Percentiles rank a stretch among this genome's conserved stretches.
phyloP scores from a whole-genome alignment of 2,329 filamentous ascomycete genomes.

The Diplodia scrobiculata region DNA sequence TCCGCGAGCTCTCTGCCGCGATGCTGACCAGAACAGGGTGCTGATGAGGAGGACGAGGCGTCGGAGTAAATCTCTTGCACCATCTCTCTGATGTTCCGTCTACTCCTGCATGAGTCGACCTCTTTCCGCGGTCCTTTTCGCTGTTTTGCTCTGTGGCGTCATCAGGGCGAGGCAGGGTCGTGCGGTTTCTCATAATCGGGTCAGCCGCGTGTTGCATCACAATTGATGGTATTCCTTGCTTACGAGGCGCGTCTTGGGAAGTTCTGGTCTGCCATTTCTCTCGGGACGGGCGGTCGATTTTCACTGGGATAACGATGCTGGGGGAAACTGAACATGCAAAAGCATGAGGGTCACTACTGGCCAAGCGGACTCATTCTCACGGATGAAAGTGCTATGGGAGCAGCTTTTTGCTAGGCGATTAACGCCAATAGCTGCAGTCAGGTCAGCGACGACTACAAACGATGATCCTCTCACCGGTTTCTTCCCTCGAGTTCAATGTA shows the following conservation, averaged over 20 bases:
- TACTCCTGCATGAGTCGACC: conserved; percentile 15
- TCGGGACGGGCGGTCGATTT: conserved; percentile 21
- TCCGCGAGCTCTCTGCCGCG: neutral
- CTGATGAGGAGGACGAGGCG: conserved; percentile 44
- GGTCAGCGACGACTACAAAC: conserved; percentile 11
- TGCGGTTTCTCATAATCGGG: conserved; percentile 17
- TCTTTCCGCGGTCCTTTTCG: conserved; percentile 19
- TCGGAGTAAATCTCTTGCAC: conserved; percentile 40
- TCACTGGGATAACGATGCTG: conserved; percentile 12
- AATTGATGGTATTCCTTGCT: conserved; percentile 25
- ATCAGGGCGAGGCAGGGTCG: conserved; percentile 20
- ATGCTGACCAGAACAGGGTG: conserved; percentile 31
- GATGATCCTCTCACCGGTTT: conserved; percentile 9
- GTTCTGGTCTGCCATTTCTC: conserved; percentile 13
- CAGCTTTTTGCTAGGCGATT: conserved; percentile 2
- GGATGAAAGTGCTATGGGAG: neutral
- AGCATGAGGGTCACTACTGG: conserved; percentile 12
- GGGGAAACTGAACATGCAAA: conserved; percentile 12
- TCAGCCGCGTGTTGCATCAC: conserved; percentile 13
- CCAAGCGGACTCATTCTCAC: neutral
- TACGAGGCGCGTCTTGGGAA: conserved; percentile 19
- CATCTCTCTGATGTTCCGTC: conserved; percentile 6
- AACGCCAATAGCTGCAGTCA: conserved; percentile 4
- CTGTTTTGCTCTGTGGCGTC: conserved; percentile 25
- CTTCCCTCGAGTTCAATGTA: conserved; percentile 15